phyloP scores from a whole-genome alignment of 192 early-diverging fungal genomes.

The Gryganskiella cystojenkinii region DNA sequence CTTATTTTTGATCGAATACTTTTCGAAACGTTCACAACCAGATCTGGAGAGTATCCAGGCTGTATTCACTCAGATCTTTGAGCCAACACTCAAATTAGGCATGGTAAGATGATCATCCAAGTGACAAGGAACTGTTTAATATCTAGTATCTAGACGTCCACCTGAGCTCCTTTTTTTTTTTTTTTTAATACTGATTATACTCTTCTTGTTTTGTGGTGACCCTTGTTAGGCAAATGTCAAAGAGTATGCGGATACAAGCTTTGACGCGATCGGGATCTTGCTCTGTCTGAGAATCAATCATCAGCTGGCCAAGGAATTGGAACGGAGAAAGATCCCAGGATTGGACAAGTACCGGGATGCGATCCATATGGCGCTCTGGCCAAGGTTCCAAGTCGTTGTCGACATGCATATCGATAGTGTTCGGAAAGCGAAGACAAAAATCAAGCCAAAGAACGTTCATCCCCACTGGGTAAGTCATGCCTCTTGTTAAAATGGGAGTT shows the following conservation, averaged over 20 bases:
- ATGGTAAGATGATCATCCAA: too few relatives aligned
- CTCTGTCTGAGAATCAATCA: conserved; percentile 91
- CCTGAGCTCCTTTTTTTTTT: too few relatives aligned
- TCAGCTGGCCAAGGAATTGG: conserved; percentile 83
- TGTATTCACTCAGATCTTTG: conserved; percentile 91
- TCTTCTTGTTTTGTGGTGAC: too few relatives aligned
- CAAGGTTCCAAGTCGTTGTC: conserved; percentile 84
- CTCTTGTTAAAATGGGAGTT: background rate
- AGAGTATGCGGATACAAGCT: conserved; percentile 77
- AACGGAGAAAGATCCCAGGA: conserved; percentile 74
- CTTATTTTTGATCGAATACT: conserved; percentile 92
- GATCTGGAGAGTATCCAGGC: conserved; percentile 70
- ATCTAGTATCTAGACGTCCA: too few relatives aligned
- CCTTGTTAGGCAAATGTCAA: conserved; percentile 70
- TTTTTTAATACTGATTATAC: too few relatives aligned
- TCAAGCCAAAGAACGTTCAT: conserved; percentile 78
- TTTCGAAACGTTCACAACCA: conserved; percentile 76
- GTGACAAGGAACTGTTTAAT: too few relatives aligned
- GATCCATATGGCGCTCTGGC: conserved; percentile 95
- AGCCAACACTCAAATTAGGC: conserved; percentile 79
- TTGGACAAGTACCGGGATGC: conserved; percentile 91
- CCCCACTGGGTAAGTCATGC: conserved; percentile 79
- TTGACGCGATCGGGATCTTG: conserved; percentile 91
- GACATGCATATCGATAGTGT: conserved; percentile 94
- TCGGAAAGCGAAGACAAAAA: conserved; percentile 75